These are phyloP conservation scores for Phialophora verrucosa DNA, from an alignment of 2,329 filamentous ascomycete genomes.

Conservation along the genomic window DNA sequence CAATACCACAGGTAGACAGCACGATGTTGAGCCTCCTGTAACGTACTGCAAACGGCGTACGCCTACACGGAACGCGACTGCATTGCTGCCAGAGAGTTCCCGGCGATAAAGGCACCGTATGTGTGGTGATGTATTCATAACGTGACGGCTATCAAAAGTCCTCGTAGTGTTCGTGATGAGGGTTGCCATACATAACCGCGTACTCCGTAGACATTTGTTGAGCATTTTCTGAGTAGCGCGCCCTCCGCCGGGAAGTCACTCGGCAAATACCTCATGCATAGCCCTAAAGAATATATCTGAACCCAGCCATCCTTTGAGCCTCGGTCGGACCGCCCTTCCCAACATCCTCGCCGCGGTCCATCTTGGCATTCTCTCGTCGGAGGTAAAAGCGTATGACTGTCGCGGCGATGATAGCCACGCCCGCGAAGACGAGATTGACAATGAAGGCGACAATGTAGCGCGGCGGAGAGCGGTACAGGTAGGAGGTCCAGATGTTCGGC, in stretches of 20 bases:
- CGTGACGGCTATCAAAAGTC: neutral
- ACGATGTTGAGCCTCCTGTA: too few relatives aligned
- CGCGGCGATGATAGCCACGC: slow-evolving; percentile 37
- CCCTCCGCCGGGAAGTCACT: neutral
- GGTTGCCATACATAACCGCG: neutral
- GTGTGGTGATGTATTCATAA: neutral
- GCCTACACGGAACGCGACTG: neutral
- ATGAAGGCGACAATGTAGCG: slow-evolving; percentile 40
- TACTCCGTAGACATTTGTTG: neutral
- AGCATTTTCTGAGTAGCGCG: neutral
- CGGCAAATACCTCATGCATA: neutral
- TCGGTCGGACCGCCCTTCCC: slow-evolving; percentile 39
- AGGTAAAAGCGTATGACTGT: slow-evolving; percentile 37
- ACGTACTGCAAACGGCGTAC: too few relatives aligned
- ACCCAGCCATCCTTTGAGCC: slow-evolving; percentile 37
- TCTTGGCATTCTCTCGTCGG: slow-evolving; percentile 37
- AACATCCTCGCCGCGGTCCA: slow-evolving; percentile 37
- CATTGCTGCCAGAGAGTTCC: neutral
- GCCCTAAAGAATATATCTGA: slow-evolving; percentile 33
- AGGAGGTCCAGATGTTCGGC: slow-evolving; percentile 38
- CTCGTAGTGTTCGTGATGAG: neutral
- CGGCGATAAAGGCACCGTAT: neutral
- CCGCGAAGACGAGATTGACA: slow-evolving; percentile 37
- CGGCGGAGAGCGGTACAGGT: slow-evolving; percentile 40
- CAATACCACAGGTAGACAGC: too few relatives aligned